Conservation (phyloP, 1,284 basidiomycete genomes). For the Coriolopsis trogii region DNA sequence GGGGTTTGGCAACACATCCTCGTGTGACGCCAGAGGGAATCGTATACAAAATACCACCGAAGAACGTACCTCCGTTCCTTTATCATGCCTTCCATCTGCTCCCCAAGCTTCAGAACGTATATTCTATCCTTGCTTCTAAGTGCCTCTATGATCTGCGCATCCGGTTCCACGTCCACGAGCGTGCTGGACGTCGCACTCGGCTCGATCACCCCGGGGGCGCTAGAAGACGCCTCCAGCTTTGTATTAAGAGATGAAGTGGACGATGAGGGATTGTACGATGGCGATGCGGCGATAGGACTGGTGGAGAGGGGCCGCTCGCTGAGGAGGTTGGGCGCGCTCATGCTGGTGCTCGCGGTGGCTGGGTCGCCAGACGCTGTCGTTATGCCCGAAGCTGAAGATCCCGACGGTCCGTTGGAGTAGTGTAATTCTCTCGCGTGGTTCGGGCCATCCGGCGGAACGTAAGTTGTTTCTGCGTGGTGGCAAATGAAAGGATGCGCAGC, state of each 20-base stretch:
- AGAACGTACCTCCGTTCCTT: slow-evolving; percentile 68
- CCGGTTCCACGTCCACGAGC: slow-evolving; percentile 49
- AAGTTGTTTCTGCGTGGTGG: slow-evolving; percentile 10
- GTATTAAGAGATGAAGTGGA: slow-evolving; percentile 22
- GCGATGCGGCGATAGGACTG: slow-evolving; percentile 25
- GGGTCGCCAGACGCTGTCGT: slow-evolving; percentile 24
- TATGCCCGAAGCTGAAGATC: slow-evolving; percentile 19
- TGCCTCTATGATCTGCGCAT: slow-evolving; percentile 80
- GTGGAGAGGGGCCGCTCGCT: slow-evolving; percentile 22
- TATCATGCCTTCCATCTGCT: slow-evolving; percentile 78
- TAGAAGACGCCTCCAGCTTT: slow-evolving; percentile 23
- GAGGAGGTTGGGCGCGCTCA: slow-evolving; percentile 28
- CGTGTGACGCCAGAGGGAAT: slow-evolving; percentile 15
- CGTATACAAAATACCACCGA: slow-evolving; percentile 2
- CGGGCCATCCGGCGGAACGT: slow-evolving; percentile 4
- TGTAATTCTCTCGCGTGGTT: slow-evolving; percentile 5
- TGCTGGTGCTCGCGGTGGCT: slow-evolving; percentile 24
- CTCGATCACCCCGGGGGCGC: slow-evolving; percentile 15
- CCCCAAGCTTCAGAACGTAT: slow-evolving; percentile 82
- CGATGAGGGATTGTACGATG: slow-evolving; percentile 26
- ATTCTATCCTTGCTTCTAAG: slow-evolving; percentile 83
- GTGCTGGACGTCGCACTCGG: slow-evolving; percentile 13
- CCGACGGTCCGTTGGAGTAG: neutral
- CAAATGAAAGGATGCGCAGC: slow-evolving; percentile 23
- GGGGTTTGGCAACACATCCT: slow-evolving; percentile 2